Evolutionary conservation across 2,329 filamentous ascomycete genomes (phyloP).

Genomic region (Pseudogymnoascus sp.): DNA sequence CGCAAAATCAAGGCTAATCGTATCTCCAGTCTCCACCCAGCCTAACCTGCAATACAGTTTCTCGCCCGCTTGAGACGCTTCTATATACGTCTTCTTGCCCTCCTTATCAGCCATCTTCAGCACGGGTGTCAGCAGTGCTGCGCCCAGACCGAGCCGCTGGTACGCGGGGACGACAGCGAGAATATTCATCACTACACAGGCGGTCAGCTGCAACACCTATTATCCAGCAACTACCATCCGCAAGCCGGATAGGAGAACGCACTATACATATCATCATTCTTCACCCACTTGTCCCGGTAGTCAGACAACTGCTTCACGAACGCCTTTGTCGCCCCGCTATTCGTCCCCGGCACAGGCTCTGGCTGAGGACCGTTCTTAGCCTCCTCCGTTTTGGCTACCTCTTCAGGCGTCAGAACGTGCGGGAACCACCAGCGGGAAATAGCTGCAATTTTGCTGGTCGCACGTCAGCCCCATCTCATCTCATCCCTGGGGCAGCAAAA

Average conservation of each 20-base stretch:
- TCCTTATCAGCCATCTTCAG: slow-evolving; percentile 31
- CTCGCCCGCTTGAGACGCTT: slow-evolving; percentile 31
- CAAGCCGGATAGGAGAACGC: not conserved
- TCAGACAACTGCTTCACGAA: slow-evolving; percentile 27
- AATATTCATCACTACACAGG: slow-evolving; percentile 26
- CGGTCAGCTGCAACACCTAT: not conserved
- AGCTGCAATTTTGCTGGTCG: slow-evolving; percentile 24
- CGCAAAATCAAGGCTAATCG: not conserved
- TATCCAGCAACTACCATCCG: not conserved
- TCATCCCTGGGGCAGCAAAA: not conserved
- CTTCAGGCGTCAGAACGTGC: slow-evolving; percentile 19
- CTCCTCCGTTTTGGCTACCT: slow-evolving; percentile 10
- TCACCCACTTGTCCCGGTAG: slow-evolving; percentile 26
- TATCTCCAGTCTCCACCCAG: slow-evolving; percentile 27
- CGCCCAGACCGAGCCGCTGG: slow-evolving; percentile 31
- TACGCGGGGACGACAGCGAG: slow-evolving; percentile 32
- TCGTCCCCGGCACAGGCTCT: slow-evolving; percentile 26
- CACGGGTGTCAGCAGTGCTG: slow-evolving; percentile 29
- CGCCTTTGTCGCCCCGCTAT: slow-evolving; percentile 21
- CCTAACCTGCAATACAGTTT: slow-evolving; percentile 34
- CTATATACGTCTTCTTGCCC: slow-evolving; percentile 31
- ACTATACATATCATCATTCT: slow-evolving; percentile 28
- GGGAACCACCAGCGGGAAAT: slow-evolving; percentile 32
- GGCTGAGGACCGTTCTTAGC: slow-evolving; percentile 8
- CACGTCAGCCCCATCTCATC: not conserved